Evolutionary conservation across 2,329 filamentous ascomycete species (phyloP), one percentile per base, ranked within the genome.

Genomic region (Fusarium pseudocircinatum): DNA sequence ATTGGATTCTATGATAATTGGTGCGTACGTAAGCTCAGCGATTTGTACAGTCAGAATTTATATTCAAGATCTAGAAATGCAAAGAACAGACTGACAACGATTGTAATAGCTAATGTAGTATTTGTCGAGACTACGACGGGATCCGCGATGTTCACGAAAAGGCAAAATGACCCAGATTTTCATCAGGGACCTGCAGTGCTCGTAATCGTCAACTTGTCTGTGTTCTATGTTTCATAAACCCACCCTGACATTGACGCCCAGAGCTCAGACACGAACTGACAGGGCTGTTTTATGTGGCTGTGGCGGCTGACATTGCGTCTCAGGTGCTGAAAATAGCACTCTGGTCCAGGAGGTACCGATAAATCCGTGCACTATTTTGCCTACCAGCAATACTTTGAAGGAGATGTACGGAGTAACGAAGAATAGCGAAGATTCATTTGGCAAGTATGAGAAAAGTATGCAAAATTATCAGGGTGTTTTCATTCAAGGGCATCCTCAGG

Each of bases 271-370:
- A 53, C 22, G 30, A 52, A 44, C 43, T 47, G 36, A 26, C 50
- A 64, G 50, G 58, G 53, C 42, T 72, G 49, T 56, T 50, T 50
- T 39, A 42, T 73, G 66, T 77, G 76, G 74, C 76, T 74, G 74
- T 78, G 76, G 66, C 68, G 68, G 76, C 76, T 78, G 63, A 71
- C 54, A 70, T 52, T 46, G 42, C 32, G 39, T 46, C 40, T 28
- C n/a, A 52, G 36, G 49, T 44, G 61, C 75, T 70, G 72, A 76
- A 72, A 78, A 78, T 77, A 78, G 76, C 57, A 68, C 36, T 37
- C 26, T 43, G 37, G 26, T 18, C 36, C 18, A 37, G 36, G 36
- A 37, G n/a, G 30, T 37, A 18, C 28, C 32, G n/a, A 24, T 32
- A 44, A 49, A 36, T 11, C 40, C 18, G 40, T 36, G 16, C 20